Base-by-base conservation (phyloP, 306 rosid species). In the Cicer arietinum region DNA sequence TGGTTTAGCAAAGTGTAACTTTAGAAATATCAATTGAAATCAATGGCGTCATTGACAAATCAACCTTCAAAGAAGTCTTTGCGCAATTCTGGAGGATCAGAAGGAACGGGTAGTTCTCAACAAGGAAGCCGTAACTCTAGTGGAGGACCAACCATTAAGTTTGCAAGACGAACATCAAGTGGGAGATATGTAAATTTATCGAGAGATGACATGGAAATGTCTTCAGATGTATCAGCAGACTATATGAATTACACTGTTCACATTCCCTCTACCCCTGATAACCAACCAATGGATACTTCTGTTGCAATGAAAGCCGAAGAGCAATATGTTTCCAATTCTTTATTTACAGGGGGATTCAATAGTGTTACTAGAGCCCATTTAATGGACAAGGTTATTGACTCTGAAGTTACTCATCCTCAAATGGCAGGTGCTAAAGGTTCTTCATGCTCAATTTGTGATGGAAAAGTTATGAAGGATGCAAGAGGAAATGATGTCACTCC, bases 341-440 rank as follows among this genome's bases (percentile, higher is more conserved):
- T 93, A 13, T 93, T 93, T 40, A 93, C 98, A 0, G 97, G 97
- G 0, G 98, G 98, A 54, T 93, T 91, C 91, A 91, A 93, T 5
- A 93, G 98, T 65, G 94, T 91, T 0, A 93, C 98, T 0, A 82
- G 97, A 17, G 97, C 98, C 0, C 98, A 91, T 82, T 77, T 93
- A 10, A 93, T 93, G 98, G 98, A 93, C 64, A 93, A 89, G 83
- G 98, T 91, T 5, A 93, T 93, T 3, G 96, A 93, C 61, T 89
- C 98, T 0, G 94, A 89, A 74, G 98, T 93, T 0, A 84, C 65
- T 45, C 97, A 93, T 78, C 97, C 98, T 46, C 98, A 93, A 54
- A 93, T 93, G 97, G 98, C 98, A 0, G 98, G 98, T 7, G 82
- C 98, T 63, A 93, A 87, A 77, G 98, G 97, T 13, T 93, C 98